These are phyloP conservation scores for Pseudocercospora eumusae DNA, from an alignment of 2,329 filamentous ascomycete species.

Conservation along the genomic window DNA sequence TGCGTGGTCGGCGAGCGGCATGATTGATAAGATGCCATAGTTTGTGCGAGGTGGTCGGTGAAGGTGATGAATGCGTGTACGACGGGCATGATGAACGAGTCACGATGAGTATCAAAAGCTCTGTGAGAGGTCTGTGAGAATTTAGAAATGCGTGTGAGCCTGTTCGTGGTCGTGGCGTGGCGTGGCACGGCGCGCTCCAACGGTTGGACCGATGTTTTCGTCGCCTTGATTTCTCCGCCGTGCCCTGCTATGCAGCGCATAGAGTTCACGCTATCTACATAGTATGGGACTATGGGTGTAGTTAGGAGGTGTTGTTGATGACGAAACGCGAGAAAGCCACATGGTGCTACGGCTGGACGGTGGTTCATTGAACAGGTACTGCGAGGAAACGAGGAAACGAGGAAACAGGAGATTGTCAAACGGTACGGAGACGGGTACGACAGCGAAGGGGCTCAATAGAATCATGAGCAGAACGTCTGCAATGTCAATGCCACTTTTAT, in stretches of 20 bases:
- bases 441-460: not conserved
- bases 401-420: slow-evolving; percentile 15
- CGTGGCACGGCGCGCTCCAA: slow-evolving; percentile 3
- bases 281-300: too few relatives aligned
- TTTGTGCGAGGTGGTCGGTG: not conserved
- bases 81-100: slow-evolving; percentile 1
- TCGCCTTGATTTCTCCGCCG: slow-evolving; percentile 8
- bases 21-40: not conserved
- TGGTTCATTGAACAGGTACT: slow-evolving; percentile 5
- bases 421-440: too few relatives aligned
- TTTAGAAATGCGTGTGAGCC: too few relatives aligned
- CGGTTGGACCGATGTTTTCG: slow-evolving; percentile 7
- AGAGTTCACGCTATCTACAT: slow-evolving; percentile 1
- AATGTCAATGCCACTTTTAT: slow-evolving; percentile 2
- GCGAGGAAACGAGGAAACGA: too few relatives aligned
- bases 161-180: not conserved
- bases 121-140: too few relatives aligned
- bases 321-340: slow-evolving; percentile 18
- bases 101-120: not conserved
- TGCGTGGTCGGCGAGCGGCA: not conserved
- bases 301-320: not conserved
- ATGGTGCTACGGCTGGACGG: slow-evolving; percentile 1
- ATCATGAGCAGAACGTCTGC: not conserved
- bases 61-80: slow-evolving; percentile 1
- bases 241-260: slow-evolving; percentile 2